Evolutionary conservation across 1,139 yeast species (phyloP).

Genomic region (Hansenula anomala): DNA sequence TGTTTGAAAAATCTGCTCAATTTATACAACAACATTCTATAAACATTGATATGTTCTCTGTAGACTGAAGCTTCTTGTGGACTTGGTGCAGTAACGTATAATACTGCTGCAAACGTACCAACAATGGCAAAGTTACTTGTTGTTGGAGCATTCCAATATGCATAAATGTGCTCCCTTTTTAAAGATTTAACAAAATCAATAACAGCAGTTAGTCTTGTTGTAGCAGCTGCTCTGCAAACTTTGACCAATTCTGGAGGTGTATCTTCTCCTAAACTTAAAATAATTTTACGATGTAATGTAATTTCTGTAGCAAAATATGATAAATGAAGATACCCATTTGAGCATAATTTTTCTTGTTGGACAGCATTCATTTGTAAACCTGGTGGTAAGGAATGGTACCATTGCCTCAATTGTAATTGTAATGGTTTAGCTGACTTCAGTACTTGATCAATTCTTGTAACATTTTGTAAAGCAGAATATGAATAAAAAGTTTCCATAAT

Average conservation of each 20-base stretch:
- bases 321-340: constrained; percentile 73
- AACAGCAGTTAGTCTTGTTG: constrained; percentile 73
- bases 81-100: constrained; percentile 57
- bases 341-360: constrained; percentile 55
- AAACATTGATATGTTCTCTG: constrained; percentile 65
- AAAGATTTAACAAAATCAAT: constrained; percentile 73
- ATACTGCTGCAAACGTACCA: constrained; percentile 80
- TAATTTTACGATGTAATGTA: constrained; percentile 75
- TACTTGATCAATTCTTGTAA: constrained; percentile 58
- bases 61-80: constrained; percentile 60
- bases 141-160: constrained; percentile 86
- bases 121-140: constrained; percentile 73
- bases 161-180: constrained; percentile 75
- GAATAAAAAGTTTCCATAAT: constrained; percentile 69
- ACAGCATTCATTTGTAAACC: constrained; percentile 61
- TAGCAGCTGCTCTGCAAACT: constrained; percentile 83
- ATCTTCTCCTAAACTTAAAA: constrained; percentile 49
- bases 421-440: constrained; percentile 78
- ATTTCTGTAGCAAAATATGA: constrained; percentile 88
- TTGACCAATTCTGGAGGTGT: constrained; percentile 56
- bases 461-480: constrained; percentile 53
- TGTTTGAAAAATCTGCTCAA: constrained; percentile 73
- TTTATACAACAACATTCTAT: constrained; percentile 68
- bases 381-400: constrained; percentile 80
- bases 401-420: constrained; percentile 69